Evolutionary conservation across 331 rosid species (phyloP).

Genomic region (Malus hybrid): DNA sequence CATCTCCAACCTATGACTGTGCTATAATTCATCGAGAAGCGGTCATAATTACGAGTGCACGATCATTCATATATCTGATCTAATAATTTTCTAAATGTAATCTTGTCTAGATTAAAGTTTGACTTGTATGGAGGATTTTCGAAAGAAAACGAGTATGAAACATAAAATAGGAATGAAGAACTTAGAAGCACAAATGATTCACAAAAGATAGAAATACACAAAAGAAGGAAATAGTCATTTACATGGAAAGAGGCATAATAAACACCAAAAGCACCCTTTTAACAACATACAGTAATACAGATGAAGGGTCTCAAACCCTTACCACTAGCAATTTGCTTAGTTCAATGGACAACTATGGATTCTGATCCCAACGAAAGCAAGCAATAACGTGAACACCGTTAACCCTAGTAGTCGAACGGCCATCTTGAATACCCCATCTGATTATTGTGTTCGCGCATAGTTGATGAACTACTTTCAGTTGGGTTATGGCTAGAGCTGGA

Average conservation of each 20-base stretch:
- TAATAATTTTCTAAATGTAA: too few relatives aligned
- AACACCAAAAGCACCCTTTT: background rate
- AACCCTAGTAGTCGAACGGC: constrained; percentile 43
- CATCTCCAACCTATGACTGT: too few relatives aligned
- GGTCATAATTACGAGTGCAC: too few relatives aligned
- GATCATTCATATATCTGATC: too few relatives aligned
- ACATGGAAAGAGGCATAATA: constrained; percentile 1
- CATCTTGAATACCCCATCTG: constrained; percentile 45
- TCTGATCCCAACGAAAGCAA: background rate
- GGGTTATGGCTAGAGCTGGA: constrained; percentile 30
- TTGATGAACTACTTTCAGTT: constrained; percentile 40
- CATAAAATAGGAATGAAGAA: background rate
- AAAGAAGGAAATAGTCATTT: background rate
- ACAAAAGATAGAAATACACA: background rate
- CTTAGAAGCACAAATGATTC: background rate
- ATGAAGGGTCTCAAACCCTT: background rate
- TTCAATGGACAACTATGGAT: background rate
- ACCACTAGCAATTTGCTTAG: background rate
- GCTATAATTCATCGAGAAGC: too few relatives aligned
- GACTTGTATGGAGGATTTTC: too few relatives aligned
- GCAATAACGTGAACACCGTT: background rate
- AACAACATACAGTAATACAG: background rate
- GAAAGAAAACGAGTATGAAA: background rate
- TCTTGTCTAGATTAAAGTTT: too few relatives aligned
- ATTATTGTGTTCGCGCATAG: constrained; percentile 31